Evolutionary conservation across 2,329 filamentous ascomycete genomes (phyloP).

Genomic region (Didymella pinodella): DNA sequence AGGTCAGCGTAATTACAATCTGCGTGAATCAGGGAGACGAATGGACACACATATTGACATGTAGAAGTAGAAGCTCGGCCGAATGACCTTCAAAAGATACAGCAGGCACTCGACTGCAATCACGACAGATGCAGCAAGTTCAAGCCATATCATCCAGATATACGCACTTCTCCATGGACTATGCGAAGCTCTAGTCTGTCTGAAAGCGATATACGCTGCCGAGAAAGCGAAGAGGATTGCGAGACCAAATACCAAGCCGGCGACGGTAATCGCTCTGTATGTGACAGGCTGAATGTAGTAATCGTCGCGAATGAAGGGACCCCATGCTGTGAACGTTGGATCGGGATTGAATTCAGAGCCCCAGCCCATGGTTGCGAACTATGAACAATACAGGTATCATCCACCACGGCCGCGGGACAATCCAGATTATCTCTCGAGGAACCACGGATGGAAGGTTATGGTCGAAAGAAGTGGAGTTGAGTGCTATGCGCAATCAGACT

Average conservation of each 20-base stretch:
- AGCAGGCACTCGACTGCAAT: constrained; percentile 52
- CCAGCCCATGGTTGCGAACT: constrained; percentile 19
- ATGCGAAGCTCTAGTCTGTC: constrained; percentile 34
- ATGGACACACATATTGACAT: constrained; percentile 35
- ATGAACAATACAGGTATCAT: not conserved
- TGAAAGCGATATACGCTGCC: constrained; percentile 43
- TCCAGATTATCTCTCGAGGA: no score
- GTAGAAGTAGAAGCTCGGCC: constrained; percentile 46
- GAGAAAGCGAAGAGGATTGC: constrained; percentile 30
- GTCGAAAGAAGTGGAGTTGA: not conserved
- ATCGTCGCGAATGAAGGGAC: constrained; percentile 35
- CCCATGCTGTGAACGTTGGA: constrained; percentile 34
- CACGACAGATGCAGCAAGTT: constrained; percentile 53
- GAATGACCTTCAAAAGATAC: constrained; percentile 40
- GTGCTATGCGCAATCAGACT: not conserved
- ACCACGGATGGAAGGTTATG: not conserved
- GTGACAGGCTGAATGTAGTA: constrained; percentile 32
- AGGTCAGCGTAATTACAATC: constrained; percentile 9
- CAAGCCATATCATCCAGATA: constrained; percentile 59
- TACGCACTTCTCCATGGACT: constrained; percentile 48
- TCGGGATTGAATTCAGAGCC: constrained; percentile 24
- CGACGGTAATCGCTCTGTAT: constrained; percentile 29
- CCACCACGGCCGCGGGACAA: not conserved
- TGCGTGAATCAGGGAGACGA: not conserved
- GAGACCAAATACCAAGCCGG: constrained; percentile 30